phyloP scores from a whole-genome alignment of 208 protist genomes.

The Leishmania lainsoni region DNA sequence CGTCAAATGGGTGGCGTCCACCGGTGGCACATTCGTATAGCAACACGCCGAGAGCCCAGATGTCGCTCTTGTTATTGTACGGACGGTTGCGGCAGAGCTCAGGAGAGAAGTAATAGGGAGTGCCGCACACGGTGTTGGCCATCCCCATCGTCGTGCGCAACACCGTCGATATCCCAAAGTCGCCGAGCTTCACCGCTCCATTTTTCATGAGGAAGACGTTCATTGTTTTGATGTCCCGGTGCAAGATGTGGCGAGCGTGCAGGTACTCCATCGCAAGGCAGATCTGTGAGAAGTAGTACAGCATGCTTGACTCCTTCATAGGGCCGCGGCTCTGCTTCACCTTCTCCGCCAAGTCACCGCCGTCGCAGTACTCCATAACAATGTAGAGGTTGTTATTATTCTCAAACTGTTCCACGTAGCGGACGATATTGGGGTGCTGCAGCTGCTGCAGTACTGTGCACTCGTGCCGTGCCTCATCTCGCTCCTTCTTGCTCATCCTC shows the following conservation, averaged over 20 bases:
- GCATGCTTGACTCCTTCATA: constrained; percentile 81
- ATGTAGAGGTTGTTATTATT: constrained; percentile 90
- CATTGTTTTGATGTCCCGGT: constrained; percentile 94
- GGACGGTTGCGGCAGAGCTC: constrained; percentile 94
- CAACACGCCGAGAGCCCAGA: constrained; percentile 93
- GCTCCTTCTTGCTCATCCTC: constrained; percentile 88
- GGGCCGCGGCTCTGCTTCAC: constrained; percentile 62
- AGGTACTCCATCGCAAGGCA: constrained; percentile 93
- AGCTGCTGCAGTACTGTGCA: constrained; percentile 85
- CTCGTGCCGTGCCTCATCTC: constrained; percentile 88
- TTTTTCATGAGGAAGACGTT: constrained; percentile 95
- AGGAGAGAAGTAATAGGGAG: constrained; percentile 96
- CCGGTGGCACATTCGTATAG: constrained; percentile 88
- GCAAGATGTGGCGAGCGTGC: constrained; percentile 92
- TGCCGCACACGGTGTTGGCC: constrained; percentile 93
- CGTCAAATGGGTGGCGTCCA: constrained; percentile 93
- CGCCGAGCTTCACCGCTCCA: constrained; percentile 90
- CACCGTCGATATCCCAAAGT: constrained; percentile 94
- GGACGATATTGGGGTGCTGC: constrained; percentile 92
- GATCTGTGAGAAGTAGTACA: constrained; percentile 94
- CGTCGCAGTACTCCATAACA: constrained; percentile 94
- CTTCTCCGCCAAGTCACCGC: constrained; percentile 79
- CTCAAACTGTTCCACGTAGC: constrained; percentile 93
- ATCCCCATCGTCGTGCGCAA: constrained; percentile 92
- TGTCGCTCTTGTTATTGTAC: constrained; percentile 97